Percentiles rank a stretch among this genome's conserved stretches.
These are phyloP conservation scores for Penicillium corylophilum DNA, from an alignment of 2,329 filamentous ascomycete species.

Conservation along the genomic window DNA sequence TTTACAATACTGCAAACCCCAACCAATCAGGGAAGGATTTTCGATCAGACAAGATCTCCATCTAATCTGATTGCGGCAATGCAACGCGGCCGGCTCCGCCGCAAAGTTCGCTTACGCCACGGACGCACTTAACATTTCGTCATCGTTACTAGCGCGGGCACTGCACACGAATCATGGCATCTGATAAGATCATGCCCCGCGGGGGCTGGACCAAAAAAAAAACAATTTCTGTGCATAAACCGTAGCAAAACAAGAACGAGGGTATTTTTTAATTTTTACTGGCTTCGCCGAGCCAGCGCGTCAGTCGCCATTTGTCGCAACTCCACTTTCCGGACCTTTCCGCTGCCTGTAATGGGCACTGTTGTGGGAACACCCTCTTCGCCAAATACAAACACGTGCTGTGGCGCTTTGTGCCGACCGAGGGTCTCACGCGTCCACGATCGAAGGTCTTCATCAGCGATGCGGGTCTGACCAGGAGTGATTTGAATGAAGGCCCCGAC, in stretches of 20 bases:
- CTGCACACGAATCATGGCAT: not conserved
- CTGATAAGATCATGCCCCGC: constrained; percentile 3
- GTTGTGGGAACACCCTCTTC: constrained; percentile 52
- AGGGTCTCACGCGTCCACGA: constrained; percentile 63
- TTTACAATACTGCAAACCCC: not conserved
- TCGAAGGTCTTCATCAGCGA: constrained; percentile 56
- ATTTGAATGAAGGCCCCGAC: constrained; percentile 61
- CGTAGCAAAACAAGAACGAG: not conserved
- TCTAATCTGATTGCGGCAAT: constrained; percentile 30
- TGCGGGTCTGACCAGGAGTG: constrained; percentile 35
- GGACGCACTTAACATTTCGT: constrained; percentile 10
- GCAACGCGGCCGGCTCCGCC: not conserved
- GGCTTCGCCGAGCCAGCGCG: constrained; percentile 36
- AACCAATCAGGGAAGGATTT: not conserved
- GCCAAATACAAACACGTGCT: constrained; percentile 75
- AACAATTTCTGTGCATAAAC: not conserved
- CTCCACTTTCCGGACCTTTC: constrained; percentile 66
- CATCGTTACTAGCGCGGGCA: constrained; percentile 3
- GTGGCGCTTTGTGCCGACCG: constrained; percentile 67
- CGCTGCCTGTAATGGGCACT: constrained; percentile 68
- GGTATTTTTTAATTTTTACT: not conserved
- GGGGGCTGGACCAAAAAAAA: not conserved
- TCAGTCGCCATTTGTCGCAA: constrained; percentile 51
- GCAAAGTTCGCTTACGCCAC: constrained; percentile 4
- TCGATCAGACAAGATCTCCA: constrained; percentile 30